phyloP scores from a whole-genome alignment of 78 protist species.

The Creolimax fragrantissima region DNA sequence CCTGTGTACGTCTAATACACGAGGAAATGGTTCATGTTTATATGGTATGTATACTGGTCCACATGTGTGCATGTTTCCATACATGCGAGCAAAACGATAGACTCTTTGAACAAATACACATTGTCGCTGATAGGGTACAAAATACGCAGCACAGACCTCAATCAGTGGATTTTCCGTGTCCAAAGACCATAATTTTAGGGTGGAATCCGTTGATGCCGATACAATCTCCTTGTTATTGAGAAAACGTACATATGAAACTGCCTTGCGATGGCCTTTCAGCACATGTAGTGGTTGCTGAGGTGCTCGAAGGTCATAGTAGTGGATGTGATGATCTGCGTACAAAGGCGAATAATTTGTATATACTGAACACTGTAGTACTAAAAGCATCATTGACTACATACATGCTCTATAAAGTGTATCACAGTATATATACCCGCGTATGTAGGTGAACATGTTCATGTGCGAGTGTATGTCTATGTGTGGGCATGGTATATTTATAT shows the following conservation, averaged over 20 bases:
- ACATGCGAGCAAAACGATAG: too few species aligned
- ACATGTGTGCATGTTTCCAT: neutral
- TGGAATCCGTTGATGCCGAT: slow-evolving; percentile 36
- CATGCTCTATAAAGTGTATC: too few species aligned
- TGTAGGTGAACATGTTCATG: too few species aligned
- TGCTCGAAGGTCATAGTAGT: slow-evolving; percentile 59
- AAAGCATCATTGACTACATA: too few species aligned
- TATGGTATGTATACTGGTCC: slow-evolving; percentile 42
- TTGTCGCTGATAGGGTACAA: too few species aligned
- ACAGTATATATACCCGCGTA: too few species aligned
- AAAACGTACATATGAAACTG: slow-evolving; percentile 62
- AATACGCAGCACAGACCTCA: neutral
- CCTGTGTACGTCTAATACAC: slow-evolving; percentile 34
- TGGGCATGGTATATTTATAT: too few species aligned
- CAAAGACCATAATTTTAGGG: neutral
- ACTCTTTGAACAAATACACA: too few species aligned
- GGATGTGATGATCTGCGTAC: slow-evolving; percentile 50
- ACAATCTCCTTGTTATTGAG: slow-evolving; percentile 43
- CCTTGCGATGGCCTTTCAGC: slow-evolving; percentile 59
- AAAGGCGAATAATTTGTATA: too few species aligned
- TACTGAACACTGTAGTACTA: too few species aligned
- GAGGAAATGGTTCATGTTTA: slow-evolving; percentile 39
- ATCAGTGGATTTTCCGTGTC: neutral
- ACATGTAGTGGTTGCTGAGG: slow-evolving; percentile 24
- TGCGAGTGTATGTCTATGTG: too few species aligned